Evolutionary conservation across 352 stramenopile species (phyloP), one percentile per base, ranked within the genome.

Genomic region (Globisporangium barbulae): DNA sequence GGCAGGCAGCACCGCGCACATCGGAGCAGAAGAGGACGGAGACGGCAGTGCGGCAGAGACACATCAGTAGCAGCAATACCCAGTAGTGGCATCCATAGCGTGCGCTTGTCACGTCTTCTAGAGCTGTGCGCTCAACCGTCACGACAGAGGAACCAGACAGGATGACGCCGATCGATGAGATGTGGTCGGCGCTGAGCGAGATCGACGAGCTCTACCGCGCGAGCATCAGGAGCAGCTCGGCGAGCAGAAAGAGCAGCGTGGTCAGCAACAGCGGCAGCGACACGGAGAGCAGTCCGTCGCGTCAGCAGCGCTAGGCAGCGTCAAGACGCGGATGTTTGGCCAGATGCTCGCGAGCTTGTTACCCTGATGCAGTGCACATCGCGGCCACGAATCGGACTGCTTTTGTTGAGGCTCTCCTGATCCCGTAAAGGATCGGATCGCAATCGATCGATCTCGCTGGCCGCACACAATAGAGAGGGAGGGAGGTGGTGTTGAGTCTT

Each of bases 321-420:
- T 89, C 57, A 90, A 91, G 76, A 88, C 81, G 22, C 90, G 81
- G 79, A 85, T 83, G 68, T 90, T 92, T 66, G 76, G 68, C 1
- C 81, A 90, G 53, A 58, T 90, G 61, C 57, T 92, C 59, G 70
- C 71, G 67, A 88, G 76, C 42, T 86, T 79, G 21, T 88, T 90
- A 28, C 25, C 25, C 25, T 28, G 25, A 2, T 28, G 25, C 25
- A 28, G 25, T 28, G 25, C 25, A 28, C 25, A 28, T 28, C 25
- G 25, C 25, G 25, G 25, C 25, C 25, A 28, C 25, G 25, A 28
- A 28, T 28, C 25, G 25, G 25, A 28, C 25, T 28, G 25, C 25
- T 28, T 28, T 28, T 28, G 25, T 28, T 28, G 25, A 28, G 25
- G 25, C 25, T 28, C 25, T 28, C 2, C 25, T 28, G 25, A 2